Base-by-base conservation (phyloP, 352 stramenopile species). In the Phytophthora pseudosyringae region DNA sequence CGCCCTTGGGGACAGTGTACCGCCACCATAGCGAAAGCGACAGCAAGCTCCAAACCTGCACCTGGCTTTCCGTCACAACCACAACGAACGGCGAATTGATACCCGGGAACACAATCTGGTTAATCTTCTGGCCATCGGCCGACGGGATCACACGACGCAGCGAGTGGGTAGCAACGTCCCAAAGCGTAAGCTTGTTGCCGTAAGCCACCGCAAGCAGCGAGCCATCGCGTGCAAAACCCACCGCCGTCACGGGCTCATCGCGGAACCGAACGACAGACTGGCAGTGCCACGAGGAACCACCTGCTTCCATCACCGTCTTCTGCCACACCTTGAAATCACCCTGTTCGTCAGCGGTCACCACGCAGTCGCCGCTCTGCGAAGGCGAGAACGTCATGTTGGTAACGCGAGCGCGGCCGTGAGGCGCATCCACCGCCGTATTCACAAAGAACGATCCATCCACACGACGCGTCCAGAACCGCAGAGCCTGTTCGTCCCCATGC, bases 321-420 rank as follows among this genome's bases (percentile, higher is more conserved):
- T 83, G 78, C 88, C 86, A 97, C 10, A 97, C 60, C 62, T 93
- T 93, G 61, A 96, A 95, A 38, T 92, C 85, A 8, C 88, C 83
- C 7, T 78, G 49, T 5, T 71, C 60, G 45, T 95, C 89, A 18
- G 77, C 80, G 25, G 84, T 93, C 39, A 90, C 85, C 1, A 90
- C 80, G 13, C 71, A 69, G 26, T 84, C 71, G 10, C 76, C 68
- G 7, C 73, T 64, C 15, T 38, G 16, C 12, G 72, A 78, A 18
- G 73, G 80, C 16, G 75, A 91, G 44, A 78, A 94, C 26, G 76
- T 77, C 33, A 92, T 59, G 28, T 62, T 77, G 18, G 85, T 90
- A 28, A 92, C 75, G 2, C 44, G 45, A 3, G 74, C 68, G 6
- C 57, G 68, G n/a, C 76, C 80, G 54, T 97, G 89, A 52, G 89